A percentile compares a stretch with the other conserved stretches of the same genome.
phyloP scores from a whole-genome alignment of 2,329 filamentous ascomycete genomes.

The Septoria linicola region DNA sequence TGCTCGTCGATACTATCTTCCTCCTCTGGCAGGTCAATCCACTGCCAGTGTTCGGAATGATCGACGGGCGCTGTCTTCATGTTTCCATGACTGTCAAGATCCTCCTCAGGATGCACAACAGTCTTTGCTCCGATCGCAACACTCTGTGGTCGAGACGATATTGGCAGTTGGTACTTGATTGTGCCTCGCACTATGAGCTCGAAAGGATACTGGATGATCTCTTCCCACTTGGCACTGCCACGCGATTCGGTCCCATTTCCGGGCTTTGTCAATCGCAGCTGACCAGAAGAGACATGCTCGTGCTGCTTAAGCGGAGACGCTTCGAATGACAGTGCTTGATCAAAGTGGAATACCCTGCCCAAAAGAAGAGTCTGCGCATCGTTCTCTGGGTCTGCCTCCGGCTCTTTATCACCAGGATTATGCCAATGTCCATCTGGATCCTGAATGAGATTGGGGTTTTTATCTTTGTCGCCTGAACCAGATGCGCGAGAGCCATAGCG shows the following conservation, averaged over 20 bases:
- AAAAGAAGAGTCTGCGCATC: conserved; percentile 81
- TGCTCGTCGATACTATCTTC: conserved; percentile 19
- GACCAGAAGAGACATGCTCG: conserved; percentile 71
- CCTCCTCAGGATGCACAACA: conserved; percentile 43
- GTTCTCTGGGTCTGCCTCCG: conserved; percentile 52
- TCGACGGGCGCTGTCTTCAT: conserved; percentile 35
- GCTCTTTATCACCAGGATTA: conserved; percentile 42
- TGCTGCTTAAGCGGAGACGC: conserved; percentile 80
- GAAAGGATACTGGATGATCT: conserved; percentile 86
- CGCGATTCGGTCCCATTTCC: conserved; percentile 83
- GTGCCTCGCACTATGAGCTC: conserved; percentile 90
- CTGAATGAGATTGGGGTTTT: conserved; percentile 22
- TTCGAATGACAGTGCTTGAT: conserved; percentile 85
- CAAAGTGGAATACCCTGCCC: conserved; percentile 82
- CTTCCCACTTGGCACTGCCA: conserved; percentile 84
- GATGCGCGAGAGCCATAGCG: conserved; percentile 11
- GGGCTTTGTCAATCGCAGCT: conserved; percentile 76
- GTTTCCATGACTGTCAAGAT: conserved; percentile 29
- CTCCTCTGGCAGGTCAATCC: conserved; percentile 33
- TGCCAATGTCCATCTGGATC: conserved; percentile 32
- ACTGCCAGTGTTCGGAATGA: conserved; percentile 35
- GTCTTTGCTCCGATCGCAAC: conserved; percentile 49
- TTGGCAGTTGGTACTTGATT: conserved; percentile 72
- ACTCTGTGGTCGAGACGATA: conserved; percentile 56
- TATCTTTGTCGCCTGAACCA: conserved; percentile 1